Evolutionary conservation across 106 monocot genomes (phyloP), one percentile per base, ranked within the genome.

Genomic region (Dioscorea dumetorum): DNA sequence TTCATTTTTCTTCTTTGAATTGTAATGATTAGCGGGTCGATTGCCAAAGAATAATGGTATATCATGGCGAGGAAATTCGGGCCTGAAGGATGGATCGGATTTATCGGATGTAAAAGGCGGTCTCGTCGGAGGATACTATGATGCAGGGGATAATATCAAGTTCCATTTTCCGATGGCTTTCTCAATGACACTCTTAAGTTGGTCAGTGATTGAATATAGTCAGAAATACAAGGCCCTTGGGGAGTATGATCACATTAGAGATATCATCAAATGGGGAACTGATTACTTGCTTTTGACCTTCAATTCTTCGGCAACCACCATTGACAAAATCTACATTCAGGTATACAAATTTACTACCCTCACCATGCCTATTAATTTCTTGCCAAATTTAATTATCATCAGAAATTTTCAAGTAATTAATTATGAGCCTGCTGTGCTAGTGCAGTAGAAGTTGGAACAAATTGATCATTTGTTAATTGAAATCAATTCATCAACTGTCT

Each of bases 161-260:
- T 99, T 92, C 81, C 82, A 99, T 62, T 99, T 92, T 64, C 97
- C 97, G 2, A 83, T 99, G 89, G 92, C 97, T n/a, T 99, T 90
- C 79, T 92, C 92, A 22, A 92, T 99, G 92, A 81, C 82, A 1
- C 51, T 99, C 15, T 72, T 99, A 13, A 99, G 97, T 66, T 99
- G 97, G 92, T 89, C 97, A 0, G 92, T 85, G 32, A 76, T 92
- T 18, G 92, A 99, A 66, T 99, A 99, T 49, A 74, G 84, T 62
- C 69, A 76, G 50, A 99, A 99, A 60, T 92, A 87, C 76, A 85
- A 83, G 54, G 80, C 75, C 12, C 62, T 89, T 4, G 92, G 89
- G 6, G 97, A 99, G 72, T 90, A 92, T 62, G 82, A 92, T 12
- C 92, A 99, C 41, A 69, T 92, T 22, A 65, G 86, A 62, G 92